Conservation (phyloP, 2,329 filamentous ascomycete species). For the Moelleriella libera region DNA sequence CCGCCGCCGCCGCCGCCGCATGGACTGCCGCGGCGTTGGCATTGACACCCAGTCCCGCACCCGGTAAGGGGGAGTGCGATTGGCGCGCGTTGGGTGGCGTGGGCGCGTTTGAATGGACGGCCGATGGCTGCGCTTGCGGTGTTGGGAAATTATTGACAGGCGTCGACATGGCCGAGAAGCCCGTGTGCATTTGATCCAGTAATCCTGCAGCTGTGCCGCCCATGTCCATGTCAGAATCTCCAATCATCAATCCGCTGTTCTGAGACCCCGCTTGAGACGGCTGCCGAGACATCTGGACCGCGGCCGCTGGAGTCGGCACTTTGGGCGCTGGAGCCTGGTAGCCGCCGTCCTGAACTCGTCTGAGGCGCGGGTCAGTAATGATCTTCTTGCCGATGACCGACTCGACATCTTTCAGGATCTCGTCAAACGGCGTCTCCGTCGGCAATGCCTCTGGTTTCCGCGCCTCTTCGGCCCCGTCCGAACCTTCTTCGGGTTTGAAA, state of each 20-base stretch:
- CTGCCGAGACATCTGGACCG: slow-evolving; percentile 32
- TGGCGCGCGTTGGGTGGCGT: slow-evolving; percentile 38
- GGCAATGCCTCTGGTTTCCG: slow-evolving; percentile 16
- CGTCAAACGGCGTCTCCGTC: slow-evolving; percentile 44
- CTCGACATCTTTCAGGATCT: slow-evolving; percentile 65
- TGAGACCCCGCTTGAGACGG: slow-evolving; percentile 41
- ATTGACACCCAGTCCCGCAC: neutral
- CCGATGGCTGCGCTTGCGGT: slow-evolving; percentile 44
- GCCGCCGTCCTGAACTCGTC: slow-evolving; percentile 66
- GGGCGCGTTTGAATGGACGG: slow-evolving; percentile 37
- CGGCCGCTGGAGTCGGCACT: slow-evolving; percentile 13
- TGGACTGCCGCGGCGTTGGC: slow-evolving; percentile 7
- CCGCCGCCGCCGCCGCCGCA: neutral
- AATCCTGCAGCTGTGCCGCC: slow-evolving; percentile 47
- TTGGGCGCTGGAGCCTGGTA: slow-evolving; percentile 46
- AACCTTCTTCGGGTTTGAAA: slow-evolving; percentile 48
- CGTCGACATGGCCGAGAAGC: slow-evolving; percentile 44
- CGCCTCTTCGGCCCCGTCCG: slow-evolving; percentile 35
- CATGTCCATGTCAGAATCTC: slow-evolving; percentile 52
- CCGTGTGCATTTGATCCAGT: slow-evolving; percentile 56
- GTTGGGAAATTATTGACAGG: slow-evolving; percentile 46
- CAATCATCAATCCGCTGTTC: slow-evolving; percentile 38
- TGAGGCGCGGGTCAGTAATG: slow-evolving; percentile 47
- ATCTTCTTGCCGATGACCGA: slow-evolving; percentile 53
- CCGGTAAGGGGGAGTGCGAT: slow-evolving; percentile 27